Base-by-base conservation (phyloP, 1,284 basidiomycete genomes). In the Abortiporus biennis region DNA sequence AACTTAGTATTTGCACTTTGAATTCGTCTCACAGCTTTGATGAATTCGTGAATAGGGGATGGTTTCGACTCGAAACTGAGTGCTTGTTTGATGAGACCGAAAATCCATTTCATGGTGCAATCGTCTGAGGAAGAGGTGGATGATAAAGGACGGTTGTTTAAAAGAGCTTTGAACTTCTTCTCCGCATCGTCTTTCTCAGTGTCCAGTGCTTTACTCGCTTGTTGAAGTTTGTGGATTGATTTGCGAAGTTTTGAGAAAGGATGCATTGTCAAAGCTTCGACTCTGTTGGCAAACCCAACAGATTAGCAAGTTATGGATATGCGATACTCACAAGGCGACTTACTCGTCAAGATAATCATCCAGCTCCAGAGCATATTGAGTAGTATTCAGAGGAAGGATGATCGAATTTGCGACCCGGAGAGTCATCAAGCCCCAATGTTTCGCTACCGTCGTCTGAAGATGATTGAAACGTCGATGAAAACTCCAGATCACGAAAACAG, bases 371-470 rank as follows among this genome's bases (percentile, higher is more conserved):
- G 75, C 58, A 46, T 89, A 89, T 51, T 85, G 78, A 2, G 83
- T 85, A 4, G 84, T 80, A 58, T 91, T 88, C 50, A 92, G 61
- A 0, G 86, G 87, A 3, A 80, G 59, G 17, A 78, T 57, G 38
- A 82, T 62, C 9, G 73, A 63, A 44, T 80, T 74, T 0, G 77
- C 70, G 6, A 87, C 57, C 12, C 81, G 73, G 19, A 91, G 66
- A 2, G 74, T 62, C 46, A 76, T 65, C 12, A 85, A 61, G 20
- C 83, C 83, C 4, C 82, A 60, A 49, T 82, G 72, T 55, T 85
- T 78, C 15, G 85, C 74, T 23, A 82, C 69, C n/a, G 83, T 83
- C 39, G 76, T 68, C 70, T 82, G 45, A 40, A 20, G 30, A 25
- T 32, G n/a, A 8, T 29, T n/a, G n/a, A n/a, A n/a, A n/a, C n/a